A percentile compares a stretch with the other conserved stretches of the same genome.
phyloP scores from a whole-genome alignment of 2,329 filamentous ascomycete genomes.

The Penicillium freii region DNA sequence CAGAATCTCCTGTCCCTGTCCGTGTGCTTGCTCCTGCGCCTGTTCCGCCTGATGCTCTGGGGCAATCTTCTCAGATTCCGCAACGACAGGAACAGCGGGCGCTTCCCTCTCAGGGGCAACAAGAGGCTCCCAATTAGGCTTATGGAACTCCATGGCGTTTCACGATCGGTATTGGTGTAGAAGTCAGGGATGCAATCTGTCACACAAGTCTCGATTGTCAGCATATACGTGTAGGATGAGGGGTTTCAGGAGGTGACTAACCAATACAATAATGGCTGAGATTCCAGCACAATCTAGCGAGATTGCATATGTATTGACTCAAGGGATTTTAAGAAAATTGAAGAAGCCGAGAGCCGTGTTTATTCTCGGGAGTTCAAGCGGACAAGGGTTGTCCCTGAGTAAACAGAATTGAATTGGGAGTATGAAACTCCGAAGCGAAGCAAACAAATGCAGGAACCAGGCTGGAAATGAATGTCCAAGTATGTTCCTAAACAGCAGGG shows the following conservation, averaged over 20 bases:
- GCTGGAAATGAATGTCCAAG: conserved; percentile 7
- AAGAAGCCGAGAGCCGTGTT: conserved; percentile 6
- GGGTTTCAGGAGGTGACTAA: conserved; percentile 7
- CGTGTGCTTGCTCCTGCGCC: neutral
- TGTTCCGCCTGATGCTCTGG: conserved; percentile 16
- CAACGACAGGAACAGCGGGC: conserved; percentile 17
- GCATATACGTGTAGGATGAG: conserved; percentile 9
- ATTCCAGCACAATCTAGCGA: conserved; percentile 9
- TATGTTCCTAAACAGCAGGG: neutral
- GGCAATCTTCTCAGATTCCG: conserved; percentile 21
- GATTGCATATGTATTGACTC: conserved; percentile 7
- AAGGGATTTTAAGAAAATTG: conserved; percentile 2
- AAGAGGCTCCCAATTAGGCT: conserved; percentile 22
- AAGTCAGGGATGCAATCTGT: conserved; percentile 18
- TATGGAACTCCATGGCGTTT: conserved; percentile 29
- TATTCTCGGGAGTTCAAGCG: conserved; percentile 8
- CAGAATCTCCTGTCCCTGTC: conserved; percentile 5
- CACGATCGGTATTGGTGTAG: conserved; percentile 2
- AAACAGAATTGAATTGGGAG: conserved; percentile 2
- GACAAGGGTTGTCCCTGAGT: conserved; percentile 12
- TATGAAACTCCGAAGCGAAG: neutral
- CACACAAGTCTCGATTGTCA: conserved; percentile 10
- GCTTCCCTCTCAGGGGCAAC: conserved; percentile 16
- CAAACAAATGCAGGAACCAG: conserved; percentile 5
- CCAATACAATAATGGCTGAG: conserved; percentile 15